Evolutionary conservation across 176 grass and related monocot genomes (phyloP).

Genomic region (Zizania latifolia): DNA sequence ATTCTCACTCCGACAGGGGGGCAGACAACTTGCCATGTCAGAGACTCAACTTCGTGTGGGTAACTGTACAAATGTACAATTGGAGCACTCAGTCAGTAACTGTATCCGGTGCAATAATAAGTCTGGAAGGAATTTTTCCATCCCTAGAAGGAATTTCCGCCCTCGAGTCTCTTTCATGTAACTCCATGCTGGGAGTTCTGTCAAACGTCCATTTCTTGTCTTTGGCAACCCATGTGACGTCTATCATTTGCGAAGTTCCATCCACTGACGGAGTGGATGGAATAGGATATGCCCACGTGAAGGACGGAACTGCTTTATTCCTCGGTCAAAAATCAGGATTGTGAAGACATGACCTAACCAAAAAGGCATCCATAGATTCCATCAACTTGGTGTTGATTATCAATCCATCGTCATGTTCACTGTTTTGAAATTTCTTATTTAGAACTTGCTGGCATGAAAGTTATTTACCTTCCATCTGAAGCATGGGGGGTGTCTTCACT

Average conservation of each 20-base stretch:
- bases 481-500: neutral
- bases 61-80: too few relatives aligned
- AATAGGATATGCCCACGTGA: constrained; percentile 47
- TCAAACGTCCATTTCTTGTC: constrained; percentile 23
- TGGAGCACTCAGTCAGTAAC: neutral
- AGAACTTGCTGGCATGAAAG: neutral
- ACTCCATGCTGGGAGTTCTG: neutral
- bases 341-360: neutral
- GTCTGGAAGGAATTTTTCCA: neutral
- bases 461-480: constrained; percentile 5
- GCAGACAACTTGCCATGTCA: neutral
- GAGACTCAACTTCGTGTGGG: neutral
- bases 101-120: neutral
- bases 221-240: constrained; percentile 31
- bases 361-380: constrained; percentile 15
- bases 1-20: neutral
- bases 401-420: constrained; percentile 8
- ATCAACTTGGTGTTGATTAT: neutral
- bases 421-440: constrained; percentile 7
- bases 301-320: constrained; percentile 36
- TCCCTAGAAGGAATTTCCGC: constrained; percentile 1
- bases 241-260: neutral
- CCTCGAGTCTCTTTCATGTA: neutral
- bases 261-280: constrained; percentile 19
- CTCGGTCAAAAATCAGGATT: constrained; percentile 10